Conservation (phyloP, 805 yeast genomes). For the Wickerhamiella alocasiicola region DNA sequence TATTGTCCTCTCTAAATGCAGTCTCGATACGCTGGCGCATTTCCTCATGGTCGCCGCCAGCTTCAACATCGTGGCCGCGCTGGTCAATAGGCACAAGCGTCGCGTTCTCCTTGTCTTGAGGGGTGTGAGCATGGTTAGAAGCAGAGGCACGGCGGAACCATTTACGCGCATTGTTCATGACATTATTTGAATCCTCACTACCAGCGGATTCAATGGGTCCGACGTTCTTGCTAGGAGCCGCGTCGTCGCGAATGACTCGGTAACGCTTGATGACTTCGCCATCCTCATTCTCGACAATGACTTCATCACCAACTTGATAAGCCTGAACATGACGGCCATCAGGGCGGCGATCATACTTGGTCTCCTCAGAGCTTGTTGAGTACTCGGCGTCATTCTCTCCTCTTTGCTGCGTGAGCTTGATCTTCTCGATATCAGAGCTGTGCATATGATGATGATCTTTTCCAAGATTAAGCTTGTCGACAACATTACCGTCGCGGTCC, state of each 20-base stretch:
- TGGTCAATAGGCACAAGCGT: conserved; percentile 19
- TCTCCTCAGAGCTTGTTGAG: neutral
- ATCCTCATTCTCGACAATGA: conserved; percentile 78
- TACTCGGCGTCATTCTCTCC: neutral
- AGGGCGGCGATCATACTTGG: conserved; percentile 6
- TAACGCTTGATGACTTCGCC: conserved; percentile 86
- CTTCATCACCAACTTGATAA: conserved; percentile 62
- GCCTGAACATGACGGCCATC: conserved; percentile 34
- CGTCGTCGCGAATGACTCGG: conserved; percentile 33
- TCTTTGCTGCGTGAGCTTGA: conserved; percentile 2
- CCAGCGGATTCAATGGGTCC: neutral
- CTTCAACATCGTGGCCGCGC: conserved; percentile 12
- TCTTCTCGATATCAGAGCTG: conserved; percentile 5
- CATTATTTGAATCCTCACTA: neutral
- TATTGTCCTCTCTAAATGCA: conserved; percentile 14
- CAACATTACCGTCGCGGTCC: conserved; percentile 70
- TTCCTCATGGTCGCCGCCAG: conserved; percentile 15
- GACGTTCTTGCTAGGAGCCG: no score
- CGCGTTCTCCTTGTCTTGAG: neutral
- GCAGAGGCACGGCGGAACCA: conserved; percentile 7
- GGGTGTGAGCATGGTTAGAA: conserved; percentile 36
- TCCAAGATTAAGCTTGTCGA: conserved; percentile 40
- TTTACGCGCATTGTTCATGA: neutral
- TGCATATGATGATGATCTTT: conserved; percentile 9
- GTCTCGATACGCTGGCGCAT: conserved; percentile 16